Percentiles rank a stretch among this genome's conserved stretches.
These are phyloP conservation scores for Nothophoma quercina DNA, from an alignment of 2,329 filamentous ascomycete species.

Conservation along the genomic window DNA sequence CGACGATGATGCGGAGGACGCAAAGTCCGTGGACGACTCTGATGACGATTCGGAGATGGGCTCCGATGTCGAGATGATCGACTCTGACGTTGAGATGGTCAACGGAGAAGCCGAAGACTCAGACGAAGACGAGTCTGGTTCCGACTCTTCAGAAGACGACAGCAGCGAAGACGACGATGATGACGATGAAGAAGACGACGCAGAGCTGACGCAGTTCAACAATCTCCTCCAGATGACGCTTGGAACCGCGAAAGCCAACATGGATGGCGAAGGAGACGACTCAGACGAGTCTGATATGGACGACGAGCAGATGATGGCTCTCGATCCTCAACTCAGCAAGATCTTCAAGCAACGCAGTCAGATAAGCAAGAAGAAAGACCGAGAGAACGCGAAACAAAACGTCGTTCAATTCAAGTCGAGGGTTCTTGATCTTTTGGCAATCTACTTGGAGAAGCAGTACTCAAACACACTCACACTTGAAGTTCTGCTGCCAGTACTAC, in stretches of 20 bases:
- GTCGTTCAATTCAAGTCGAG: slow-evolving; percentile 96
- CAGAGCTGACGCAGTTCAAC: slow-evolving; percentile 70
- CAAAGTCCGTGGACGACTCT: slow-evolving; percentile 57
- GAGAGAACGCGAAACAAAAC: slow-evolving; percentile 85
- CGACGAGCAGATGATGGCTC: slow-evolving; percentile 91
- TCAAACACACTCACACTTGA: slow-evolving; percentile 71
- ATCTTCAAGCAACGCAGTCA: slow-evolving; percentile 83
- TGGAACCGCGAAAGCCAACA: slow-evolving; percentile 66
- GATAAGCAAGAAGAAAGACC: slow-evolving; percentile 77
- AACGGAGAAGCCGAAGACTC: slow-evolving; percentile 40
- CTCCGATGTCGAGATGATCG: slow-evolving; percentile 56
- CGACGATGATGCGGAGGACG: slow-evolving; percentile 50
- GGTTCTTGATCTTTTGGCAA: slow-evolving; percentile 84
- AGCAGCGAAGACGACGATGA: slow-evolving; percentile 34
- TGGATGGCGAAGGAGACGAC: slow-evolving; percentile 66
- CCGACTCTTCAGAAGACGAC: slow-evolving; percentile 26
- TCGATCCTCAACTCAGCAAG: slow-evolving; percentile 82
- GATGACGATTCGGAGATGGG: slow-evolving; percentile 55
- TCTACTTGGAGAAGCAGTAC: slow-evolving; percentile 83
- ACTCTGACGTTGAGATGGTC: slow-evolving; percentile 25
- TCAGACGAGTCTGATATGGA: slow-evolving; percentile 81
- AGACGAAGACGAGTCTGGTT: slow-evolving; percentile 31
- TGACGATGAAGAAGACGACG: slow-evolving; percentile 53
- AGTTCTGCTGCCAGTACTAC: slow-evolving; percentile 78
- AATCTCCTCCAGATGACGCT: slow-evolving; percentile 80